These are phyloP conservation scores for Austroboletus eburneus DNA, from an alignment of 768 basidiomycete species.

Conservation along the genomic window DNA sequence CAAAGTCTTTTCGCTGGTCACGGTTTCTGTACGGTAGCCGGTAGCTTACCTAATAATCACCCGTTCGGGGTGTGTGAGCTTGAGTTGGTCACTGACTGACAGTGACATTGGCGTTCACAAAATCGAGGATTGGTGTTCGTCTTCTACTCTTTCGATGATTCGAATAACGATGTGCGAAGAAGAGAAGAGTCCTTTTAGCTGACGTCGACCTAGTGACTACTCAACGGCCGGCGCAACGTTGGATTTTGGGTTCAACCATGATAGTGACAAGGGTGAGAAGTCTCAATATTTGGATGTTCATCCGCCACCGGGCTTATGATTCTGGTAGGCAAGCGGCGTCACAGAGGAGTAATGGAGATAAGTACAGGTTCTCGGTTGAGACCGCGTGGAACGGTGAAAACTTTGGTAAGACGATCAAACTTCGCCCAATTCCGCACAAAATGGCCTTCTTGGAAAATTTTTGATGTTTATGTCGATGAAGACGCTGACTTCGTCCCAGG, in stretches of 20 bases:
- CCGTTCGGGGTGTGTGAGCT: too few species aligned
- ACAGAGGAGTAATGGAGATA: too few species aligned
- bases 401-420: conserved; percentile 13
- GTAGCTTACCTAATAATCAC: conserved; percentile 12
- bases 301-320: conserved; percentile 20
- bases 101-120: conserved; percentile 15
- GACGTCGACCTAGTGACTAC: conserved; percentile 10
- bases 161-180: conserved; percentile 20
- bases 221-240: background rate
- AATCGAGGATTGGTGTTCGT: conserved; percentile 11
- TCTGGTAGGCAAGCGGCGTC: background rate
- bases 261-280: conserved; percentile 2
- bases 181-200: conserved; percentile 15
- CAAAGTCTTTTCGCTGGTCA: too few species aligned
- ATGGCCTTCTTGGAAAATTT: conserved; percentile 12
- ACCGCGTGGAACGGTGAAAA: conserved; percentile 1
- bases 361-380: conserved; percentile 1
- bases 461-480: conserved; percentile 17
- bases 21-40: too few species aligned
- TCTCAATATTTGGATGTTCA: conserved; percentile 1
- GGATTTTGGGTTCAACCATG: background rate
- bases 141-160: conserved; percentile 11
- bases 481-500: conserved; percentile 15
- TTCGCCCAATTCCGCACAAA: conserved; percentile 7
- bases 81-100: too few species aligned